These are phyloP conservation scores for Lachancea nothofagi DNA, from an alignment of 805 yeast genomes.

Conservation along the genomic window DNA sequence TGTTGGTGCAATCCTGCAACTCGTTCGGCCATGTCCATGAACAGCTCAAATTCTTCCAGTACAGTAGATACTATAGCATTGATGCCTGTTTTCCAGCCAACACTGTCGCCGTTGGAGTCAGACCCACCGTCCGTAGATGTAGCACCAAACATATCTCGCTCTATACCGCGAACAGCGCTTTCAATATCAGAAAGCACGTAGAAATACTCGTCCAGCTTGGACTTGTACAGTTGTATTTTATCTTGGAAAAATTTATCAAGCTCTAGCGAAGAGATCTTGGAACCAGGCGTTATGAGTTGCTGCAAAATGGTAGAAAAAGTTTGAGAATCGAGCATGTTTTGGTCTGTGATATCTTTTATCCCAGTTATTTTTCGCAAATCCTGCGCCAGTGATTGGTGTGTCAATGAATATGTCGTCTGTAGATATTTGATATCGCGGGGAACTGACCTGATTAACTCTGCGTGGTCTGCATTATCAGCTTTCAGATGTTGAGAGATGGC, in stretches of 20 bases:
- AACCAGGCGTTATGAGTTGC: constrained; percentile 49
- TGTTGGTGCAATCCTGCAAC: constrained; percentile 65
- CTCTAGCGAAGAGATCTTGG: constrained; percentile 50
- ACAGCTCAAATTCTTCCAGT: constrained; percentile 60
- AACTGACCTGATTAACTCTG: constrained; percentile 58
- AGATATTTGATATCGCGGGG: constrained; percentile 68
- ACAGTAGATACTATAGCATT: constrained; percentile 55
- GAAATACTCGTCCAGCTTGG: constrained; percentile 47
- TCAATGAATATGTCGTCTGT: constrained; percentile 53
- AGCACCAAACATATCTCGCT: constrained; percentile 37
- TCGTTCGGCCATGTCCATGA: constrained; percentile 70
- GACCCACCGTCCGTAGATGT: constrained; percentile 10
- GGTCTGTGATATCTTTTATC: constrained; percentile 40
- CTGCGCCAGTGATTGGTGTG: constrained; percentile 55
- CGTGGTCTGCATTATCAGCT: constrained; percentile 56
- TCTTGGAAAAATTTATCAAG: constrained; percentile 52
- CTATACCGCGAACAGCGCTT: constrained; percentile 56
- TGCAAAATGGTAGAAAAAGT: constrained; percentile 48
- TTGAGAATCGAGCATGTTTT: constrained; percentile 41
- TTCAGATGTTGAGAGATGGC: constrained; percentile 63
- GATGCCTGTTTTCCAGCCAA: constrained; percentile 32
- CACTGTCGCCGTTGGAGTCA: constrained; percentile 18
- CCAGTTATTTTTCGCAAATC: constrained; percentile 43
- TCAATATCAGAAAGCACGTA: constrained; percentile 49
- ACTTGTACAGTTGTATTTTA: constrained; percentile 33